Evolutionary conservation across 2,329 filamentous ascomycete genomes (phyloP), one percentile per base, ranked within the genome.

Genomic region (Paraphaeosphaeria minitans): DNA sequence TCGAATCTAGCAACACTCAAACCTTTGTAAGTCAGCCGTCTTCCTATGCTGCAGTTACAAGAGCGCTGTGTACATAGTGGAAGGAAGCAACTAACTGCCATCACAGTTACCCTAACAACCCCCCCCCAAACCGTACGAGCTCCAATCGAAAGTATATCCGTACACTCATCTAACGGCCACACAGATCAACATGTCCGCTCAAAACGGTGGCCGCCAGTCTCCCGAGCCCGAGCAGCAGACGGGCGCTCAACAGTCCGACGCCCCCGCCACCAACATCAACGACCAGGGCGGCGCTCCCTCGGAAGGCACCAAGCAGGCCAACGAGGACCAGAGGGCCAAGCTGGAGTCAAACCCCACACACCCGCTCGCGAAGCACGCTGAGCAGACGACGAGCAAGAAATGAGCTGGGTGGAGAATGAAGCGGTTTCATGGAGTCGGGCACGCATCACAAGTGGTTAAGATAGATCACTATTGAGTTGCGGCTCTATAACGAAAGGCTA

Each of bases 181-280:
- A 22, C 42, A 55, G 66, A 65, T 22, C 45, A 87, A 64, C 71
- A 92, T 92, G 89, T 88, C 90, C 68, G 82, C 84, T 57, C 84
- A 80, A 65, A 79, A 82, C 72, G 78, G 85, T 78, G 90, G 91
- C 75, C 88, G 88, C 73, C 85, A 96, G 79, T 96, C 92, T 33
- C 93, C 92, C 62, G 80, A 87, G 53, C 90, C 91, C 29, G 87
- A 91, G 80, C 74, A 76, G 66, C 90, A 92, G 78, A 80, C 82
- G 39, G 88, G 85, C 59, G 78, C 81, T 56, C 91, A 95, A 80
- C 78, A 86, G 58, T 79, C 85, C 63, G 85, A 85, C 8, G 72
- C 84, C 13, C 82, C 87, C 2, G 85, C 81, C 0, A 85, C 87
- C 57, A 82, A 87, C 66, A 84, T 85, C 49, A 81, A 84, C 67